phyloP scores from a whole-genome alignment of 352 stramenopile species.

The Plasmopara viticola region DNA sequence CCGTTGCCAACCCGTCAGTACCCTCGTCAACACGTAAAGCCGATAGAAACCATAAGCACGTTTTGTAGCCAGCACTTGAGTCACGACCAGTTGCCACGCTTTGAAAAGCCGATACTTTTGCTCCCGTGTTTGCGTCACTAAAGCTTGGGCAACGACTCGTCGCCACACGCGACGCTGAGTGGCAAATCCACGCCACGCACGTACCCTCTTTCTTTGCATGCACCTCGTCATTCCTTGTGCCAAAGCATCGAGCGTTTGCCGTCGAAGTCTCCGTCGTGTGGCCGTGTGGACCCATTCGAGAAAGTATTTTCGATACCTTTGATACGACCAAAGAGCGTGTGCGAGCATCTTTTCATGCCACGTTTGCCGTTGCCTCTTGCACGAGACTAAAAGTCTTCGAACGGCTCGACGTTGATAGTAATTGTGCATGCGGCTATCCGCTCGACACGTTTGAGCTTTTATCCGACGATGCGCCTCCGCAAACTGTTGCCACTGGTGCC shows the following conservation, averaged over 20 bases:
- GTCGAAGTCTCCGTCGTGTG: not conserved
- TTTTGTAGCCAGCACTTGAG: not conserved
- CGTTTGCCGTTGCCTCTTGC: too few species aligned
- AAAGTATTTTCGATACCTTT: not conserved
- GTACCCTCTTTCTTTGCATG: not conserved
- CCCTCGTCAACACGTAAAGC: not conserved
- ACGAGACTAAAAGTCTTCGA: too few species aligned
- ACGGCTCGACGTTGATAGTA: not conserved
- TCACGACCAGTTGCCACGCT: not conserved
- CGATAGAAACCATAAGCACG: not conserved
- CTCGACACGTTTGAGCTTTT: not conserved
- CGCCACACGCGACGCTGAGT: not conserved
- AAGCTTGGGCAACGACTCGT: not conserved
- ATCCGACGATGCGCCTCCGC: not conserved
- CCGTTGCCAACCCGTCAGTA: slow-evolving; percentile 23
- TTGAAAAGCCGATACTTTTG: not conserved
- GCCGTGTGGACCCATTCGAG: not conserved
- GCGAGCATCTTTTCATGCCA: not conserved
- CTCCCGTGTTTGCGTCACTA: not conserved
- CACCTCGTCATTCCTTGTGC: not conserved
- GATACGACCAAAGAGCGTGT: not conserved
- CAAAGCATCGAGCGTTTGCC: not conserved
- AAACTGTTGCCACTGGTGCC: slow-evolving; percentile 35
- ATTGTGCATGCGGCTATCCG: not conserved
- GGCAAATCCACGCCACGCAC: not conserved